Conservation (phyloP, 1,284 basidiomycete genomes). For the Xerocomus minutiporus region DNA sequence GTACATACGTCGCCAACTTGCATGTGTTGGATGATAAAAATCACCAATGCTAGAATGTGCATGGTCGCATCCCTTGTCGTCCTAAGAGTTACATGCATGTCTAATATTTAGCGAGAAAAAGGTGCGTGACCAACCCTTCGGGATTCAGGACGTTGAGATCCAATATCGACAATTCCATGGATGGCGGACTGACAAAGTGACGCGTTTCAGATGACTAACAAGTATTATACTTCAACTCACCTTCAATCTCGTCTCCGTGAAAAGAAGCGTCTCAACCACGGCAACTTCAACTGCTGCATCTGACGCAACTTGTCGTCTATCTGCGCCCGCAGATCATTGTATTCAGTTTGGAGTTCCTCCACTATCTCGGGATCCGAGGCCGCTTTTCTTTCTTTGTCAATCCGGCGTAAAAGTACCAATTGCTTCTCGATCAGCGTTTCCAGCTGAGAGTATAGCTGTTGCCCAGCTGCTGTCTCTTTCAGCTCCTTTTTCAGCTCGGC, state of each 20-base stretch:
- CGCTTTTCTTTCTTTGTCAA: constrained; percentile 5
- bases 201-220: neutral
- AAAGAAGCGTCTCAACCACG: constrained; percentile 6
- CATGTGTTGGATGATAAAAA: no score
- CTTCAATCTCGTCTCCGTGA: neutral
- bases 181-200: neutral
- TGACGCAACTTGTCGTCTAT: constrained; percentile 12
- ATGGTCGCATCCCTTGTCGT: no score
- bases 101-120: neutral
- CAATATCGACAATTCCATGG: neutral
- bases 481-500: constrained; percentile 1
- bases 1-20: no score
- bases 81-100: neutral
- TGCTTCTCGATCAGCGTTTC: neutral
- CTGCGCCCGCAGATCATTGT: constrained; percentile 2
- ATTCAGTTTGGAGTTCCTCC: constrained; percentile 10
- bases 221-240: neutral
- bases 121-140: neutral
- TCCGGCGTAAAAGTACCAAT: constrained; percentile 1
- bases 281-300: constrained; percentile 14
- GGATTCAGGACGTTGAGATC: neutral
- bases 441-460: neutral
- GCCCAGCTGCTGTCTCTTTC: constrained; percentile 7
- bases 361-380: neutral
- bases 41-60: no score